Conservation (phyloP, 2,329 filamentous ascomycete genomes). For the Cladophialophora immunda region DNA sequence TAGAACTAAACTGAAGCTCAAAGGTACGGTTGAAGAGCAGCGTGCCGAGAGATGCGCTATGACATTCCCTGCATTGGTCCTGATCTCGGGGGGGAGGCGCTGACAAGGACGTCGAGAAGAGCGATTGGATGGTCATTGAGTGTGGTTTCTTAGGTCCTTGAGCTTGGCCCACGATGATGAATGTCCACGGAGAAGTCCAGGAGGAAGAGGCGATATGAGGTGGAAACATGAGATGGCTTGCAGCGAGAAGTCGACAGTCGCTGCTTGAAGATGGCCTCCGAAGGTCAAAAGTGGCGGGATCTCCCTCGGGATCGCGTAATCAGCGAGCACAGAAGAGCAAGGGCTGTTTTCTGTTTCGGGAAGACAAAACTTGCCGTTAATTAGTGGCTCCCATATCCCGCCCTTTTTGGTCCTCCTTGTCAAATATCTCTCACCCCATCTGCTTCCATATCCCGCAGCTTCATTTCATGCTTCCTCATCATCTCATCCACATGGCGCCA, state of each 20-base stretch:
- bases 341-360: not conserved
- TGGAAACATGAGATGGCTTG: not conserved
- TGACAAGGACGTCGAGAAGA: not conserved
- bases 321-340: not conserved
- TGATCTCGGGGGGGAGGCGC: not conserved
- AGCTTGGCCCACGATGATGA: not conserved
- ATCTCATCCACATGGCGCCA: not conserved
- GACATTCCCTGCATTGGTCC: constrained; percentile 10
- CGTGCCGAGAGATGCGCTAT: not conserved
- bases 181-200: not conserved
- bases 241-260: not conserved
- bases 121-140: not conserved
- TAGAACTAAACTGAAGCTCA: not conserved
- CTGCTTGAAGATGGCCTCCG: not conserved
- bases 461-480: not conserved
- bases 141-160: not conserved
- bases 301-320: not conserved
- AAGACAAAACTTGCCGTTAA: not conserved
- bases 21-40: not conserved
- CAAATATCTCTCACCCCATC: not conserved
- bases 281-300: not conserved
- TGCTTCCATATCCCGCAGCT: not conserved
- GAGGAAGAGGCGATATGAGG: not conserved
- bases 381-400: not conserved
- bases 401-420: not conserved